Evolutionary conservation across 768 basidiomycete genomes (phyloP), one percentile per base, ranked within the genome.

Genomic region (Pleurotus tuber-regium): DNA sequence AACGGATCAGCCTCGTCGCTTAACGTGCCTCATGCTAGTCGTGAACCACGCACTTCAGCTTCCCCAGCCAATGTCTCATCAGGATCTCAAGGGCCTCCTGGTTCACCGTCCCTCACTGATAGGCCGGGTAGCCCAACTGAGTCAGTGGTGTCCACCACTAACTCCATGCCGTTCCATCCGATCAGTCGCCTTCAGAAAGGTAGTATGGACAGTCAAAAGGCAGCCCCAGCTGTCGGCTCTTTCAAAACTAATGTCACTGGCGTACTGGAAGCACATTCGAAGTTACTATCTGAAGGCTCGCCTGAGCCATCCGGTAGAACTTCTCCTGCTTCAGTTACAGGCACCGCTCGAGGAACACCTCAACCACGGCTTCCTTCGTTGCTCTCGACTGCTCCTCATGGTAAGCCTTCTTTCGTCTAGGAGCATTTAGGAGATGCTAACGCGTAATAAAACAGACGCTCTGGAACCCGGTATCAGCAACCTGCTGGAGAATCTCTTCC

Each of bases 401-500:
- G 89, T 89, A 59, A 40, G 79, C 63, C 29, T 39, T 50, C 18
- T 19, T 21, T 25, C 29, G 7, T 25, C n/a, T 41, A 26, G 28
- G 25, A 39, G 5, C 26, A 35, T 24, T 41, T 44, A 4, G 49
- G 46, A n/a, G 18, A 18, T 33, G 47, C 14, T 21, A 19, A n/a
- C 58, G 21, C 43, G 52, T 35, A 19, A 8, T 42, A 33, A 38
- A 54, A 25, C 60, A 94, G 95, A 97, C 58, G 89, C 89, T 0
- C 89, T 89, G 60, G 96, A 98, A 61, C 85, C 89, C 38, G 90
- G 88, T 7, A 91, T 98, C 59, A 88, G 81, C 61, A 89, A 89
- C 43, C 73, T 98, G 10, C 72, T 99, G 18, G 97, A 98, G 63
- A 87, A 90, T 51, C 74, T 95, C 18, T 98, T 93, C 63, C 73